Base-by-base conservation (phyloP, 352 stramenopile genomes). In the Aphanomyces stellatus region DNA sequence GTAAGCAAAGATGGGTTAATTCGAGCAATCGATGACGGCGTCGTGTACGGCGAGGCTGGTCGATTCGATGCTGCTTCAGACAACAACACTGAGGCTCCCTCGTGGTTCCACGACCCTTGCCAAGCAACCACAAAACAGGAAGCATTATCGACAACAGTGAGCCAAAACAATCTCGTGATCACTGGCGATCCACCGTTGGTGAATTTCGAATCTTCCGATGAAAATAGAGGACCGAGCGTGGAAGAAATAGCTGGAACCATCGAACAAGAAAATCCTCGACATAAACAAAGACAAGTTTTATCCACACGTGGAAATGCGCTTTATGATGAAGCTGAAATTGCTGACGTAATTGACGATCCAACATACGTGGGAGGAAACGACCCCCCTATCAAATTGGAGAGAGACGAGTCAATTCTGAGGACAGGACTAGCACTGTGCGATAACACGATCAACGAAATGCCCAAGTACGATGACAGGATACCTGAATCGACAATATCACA, bases 301-400 rank as follows among this genome's bases (percentile, higher is more conserved):
- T n/a, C n/a, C n/a, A 24, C 49, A 4, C 49, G 49, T 7, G 49
- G 33, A n/a, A 7, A 34, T 40, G 49, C 49, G 13, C 22, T 34
- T 15, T 57, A 57, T n/a, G 49, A 57, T 24, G 27, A 57, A 57
- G 49, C 33, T 34, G 49, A 57, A 37, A 19, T 57, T 17, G 49
- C 49, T 8, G 27, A 57, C 30, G 10, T 24, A 5, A 24, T 57
- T 19, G 49, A 57, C 15, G 49, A 57, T 15, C 7, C 49, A 30
- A 30, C 27, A 19, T 8, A n/a, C n/a, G n/a, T n/a, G n/a, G n/a
- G n/a, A n/a, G n/a, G n/a, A n/a, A n/a, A n/a, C n/a, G n/a, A n/a
- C n/a, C n/a, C n/a, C n/a, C n/a, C n/a, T n/a, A n/a, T n/a, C n/a
- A 19, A 46, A 46, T 46, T 46, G 2, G 11, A 46, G 13, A n/a